Evolutionary conservation across 345 rosid genomes (phyloP).

Genomic region (Draba incana): DNA sequence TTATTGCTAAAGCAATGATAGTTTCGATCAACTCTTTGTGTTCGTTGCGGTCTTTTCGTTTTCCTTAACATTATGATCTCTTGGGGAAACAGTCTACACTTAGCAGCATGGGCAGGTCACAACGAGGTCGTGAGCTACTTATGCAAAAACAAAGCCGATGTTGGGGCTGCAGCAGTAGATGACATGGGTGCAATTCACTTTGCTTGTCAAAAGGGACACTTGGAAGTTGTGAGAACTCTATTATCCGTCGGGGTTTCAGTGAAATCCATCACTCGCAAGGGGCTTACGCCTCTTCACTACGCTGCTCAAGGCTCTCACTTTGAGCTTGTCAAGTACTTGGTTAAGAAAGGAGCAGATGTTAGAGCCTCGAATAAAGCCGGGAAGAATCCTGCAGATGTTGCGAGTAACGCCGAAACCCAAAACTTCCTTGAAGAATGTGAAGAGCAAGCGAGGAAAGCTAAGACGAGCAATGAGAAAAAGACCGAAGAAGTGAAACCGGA

Average conservation of each 20-base stretch:
- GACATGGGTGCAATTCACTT: slow-evolving; percentile 98
- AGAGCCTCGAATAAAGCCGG: slow-evolving; percentile 75
- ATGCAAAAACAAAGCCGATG: slow-evolving; percentile 93
- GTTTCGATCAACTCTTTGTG: background rate
- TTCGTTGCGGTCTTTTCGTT: background rate
- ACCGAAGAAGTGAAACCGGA: slow-evolving; percentile 45
- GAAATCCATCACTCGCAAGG: slow-evolving; percentile 75
- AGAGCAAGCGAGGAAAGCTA: slow-evolving; percentile 46
- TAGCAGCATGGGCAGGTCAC: slow-evolving; percentile 98
- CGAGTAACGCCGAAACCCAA: slow-evolving; percentile 55
- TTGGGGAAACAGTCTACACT: slow-evolving; percentile 61
- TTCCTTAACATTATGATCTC: slow-evolving; percentile 51
- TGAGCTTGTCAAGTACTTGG: slow-evolving; percentile 73
- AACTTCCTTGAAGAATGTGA: slow-evolving; percentile 60
- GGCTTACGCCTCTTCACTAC: slow-evolving; percentile 86
- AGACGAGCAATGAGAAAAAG: slow-evolving; percentile 39
- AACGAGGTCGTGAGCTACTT: slow-evolving; percentile 70
- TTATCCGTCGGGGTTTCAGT: slow-evolving; percentile 67
- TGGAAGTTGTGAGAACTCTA: slow-evolving; percentile 69
- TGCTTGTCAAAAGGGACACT: slow-evolving; percentile 93
- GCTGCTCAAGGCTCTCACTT: slow-evolving; percentile 91
- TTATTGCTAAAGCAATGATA: slow-evolving; percentile 9
- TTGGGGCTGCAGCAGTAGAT: slow-evolving; percentile 94
- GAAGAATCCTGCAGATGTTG: slow-evolving; percentile 78
- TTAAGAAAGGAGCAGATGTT: slow-evolving; percentile 73